Conservation (phyloP, 2,329 filamentous ascomycete species). For the Escovopsis sp. region DNA sequence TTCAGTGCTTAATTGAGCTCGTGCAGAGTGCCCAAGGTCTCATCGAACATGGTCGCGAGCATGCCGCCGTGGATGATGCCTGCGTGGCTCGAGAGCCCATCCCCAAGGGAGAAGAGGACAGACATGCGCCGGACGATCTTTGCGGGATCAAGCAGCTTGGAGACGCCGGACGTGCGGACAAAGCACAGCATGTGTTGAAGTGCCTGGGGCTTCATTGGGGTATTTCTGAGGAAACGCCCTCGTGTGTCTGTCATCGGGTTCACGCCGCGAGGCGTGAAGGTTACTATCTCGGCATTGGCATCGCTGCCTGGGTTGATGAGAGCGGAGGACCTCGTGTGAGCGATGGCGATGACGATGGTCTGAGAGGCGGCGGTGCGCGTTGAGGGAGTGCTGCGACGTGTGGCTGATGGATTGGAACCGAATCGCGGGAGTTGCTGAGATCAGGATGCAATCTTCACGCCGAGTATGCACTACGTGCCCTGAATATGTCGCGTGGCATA, state of each 20-base stretch:
- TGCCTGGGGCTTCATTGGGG: slow-evolving; percentile 14
- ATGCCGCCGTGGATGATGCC: slow-evolving; percentile 23
- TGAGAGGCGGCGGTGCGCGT: too few relatives aligned
- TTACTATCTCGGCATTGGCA: slow-evolving; percentile 8
- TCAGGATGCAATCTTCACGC: too few relatives aligned
- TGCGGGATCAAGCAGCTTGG: slow-evolving; percentile 10
- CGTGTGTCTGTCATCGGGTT: slow-evolving; percentile 14
- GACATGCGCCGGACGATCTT: slow-evolving; percentile 15
- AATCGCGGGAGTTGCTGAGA: too few relatives aligned
- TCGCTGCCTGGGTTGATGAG: too few relatives aligned
- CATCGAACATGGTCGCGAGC: slow-evolving; percentile 21
- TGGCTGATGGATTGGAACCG: too few relatives aligned
- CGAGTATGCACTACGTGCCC: too few relatives aligned
- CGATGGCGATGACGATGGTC: not conserved
- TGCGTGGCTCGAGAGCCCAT: slow-evolving; percentile 19
- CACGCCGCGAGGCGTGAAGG: slow-evolving; percentile 20
- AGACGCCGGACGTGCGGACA: slow-evolving; percentile 15
- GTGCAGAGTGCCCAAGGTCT: slow-evolving; percentile 21
- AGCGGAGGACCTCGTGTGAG: slow-evolving; percentile 2
- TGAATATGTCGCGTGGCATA: too few relatives aligned
- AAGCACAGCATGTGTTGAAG: slow-evolving; percentile 21
- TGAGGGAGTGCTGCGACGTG: too few relatives aligned
- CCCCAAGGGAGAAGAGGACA: slow-evolving; percentile 18
- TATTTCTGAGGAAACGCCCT: slow-evolving; percentile 21
- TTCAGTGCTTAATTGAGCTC: slow-evolving; percentile 21